Conservation (phyloP, 2,329 filamentous ascomycete species). For the Aureobasidium uvarum region DNA sequence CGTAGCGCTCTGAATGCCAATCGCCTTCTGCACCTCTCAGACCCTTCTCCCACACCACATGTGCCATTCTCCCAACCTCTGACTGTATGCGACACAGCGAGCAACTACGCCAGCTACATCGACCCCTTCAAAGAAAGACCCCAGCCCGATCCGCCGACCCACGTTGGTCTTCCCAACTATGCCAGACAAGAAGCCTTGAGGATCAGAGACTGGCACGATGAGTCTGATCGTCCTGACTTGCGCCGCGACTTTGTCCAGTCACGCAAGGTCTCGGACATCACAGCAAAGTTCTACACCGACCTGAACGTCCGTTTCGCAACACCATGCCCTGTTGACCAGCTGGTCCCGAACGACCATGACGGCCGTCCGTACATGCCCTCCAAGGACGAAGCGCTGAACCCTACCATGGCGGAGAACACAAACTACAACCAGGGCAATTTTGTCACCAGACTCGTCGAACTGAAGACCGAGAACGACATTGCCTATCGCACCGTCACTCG, state of each 20-base stretch:
- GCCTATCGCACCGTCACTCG: conserved; percentile 57
- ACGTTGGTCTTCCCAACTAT: conserved; percentile 23
- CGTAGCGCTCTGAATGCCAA: conserved; percentile 17
- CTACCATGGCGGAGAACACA: conserved; percentile 30
- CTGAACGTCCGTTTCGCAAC: conserved; percentile 46
- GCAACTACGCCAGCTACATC: conserved; percentile 24
- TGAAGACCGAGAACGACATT: conserved; percentile 56
- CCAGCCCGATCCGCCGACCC: conserved; percentile 21
- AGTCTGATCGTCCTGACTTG: conserved; percentile 15
- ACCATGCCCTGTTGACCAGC: conserved; percentile 42
- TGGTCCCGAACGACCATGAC: conserved; percentile 38
- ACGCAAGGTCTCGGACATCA: conserved; percentile 17
- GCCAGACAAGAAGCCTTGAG: conserved; percentile 11
- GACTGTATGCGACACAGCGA: conserved; percentile 19
- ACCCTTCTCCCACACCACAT: background rate
- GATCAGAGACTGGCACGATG: conserved; percentile 21
- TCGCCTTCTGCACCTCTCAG: background rate
- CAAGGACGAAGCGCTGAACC: background rate
- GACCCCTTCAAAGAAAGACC: conserved; percentile 24
- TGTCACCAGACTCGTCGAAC: conserved; percentile 50
- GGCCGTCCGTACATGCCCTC: conserved; percentile 28
- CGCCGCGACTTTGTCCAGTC: conserved; percentile 18
- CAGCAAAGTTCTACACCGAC: conserved; percentile 24
- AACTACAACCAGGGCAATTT: conserved; percentile 46
- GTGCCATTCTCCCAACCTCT: conserved; percentile 11